These are phyloP conservation scores for Xylaria curta DNA, from an alignment of 495 filamentous ascomycete genomes.

Conservation along the genomic window DNA sequence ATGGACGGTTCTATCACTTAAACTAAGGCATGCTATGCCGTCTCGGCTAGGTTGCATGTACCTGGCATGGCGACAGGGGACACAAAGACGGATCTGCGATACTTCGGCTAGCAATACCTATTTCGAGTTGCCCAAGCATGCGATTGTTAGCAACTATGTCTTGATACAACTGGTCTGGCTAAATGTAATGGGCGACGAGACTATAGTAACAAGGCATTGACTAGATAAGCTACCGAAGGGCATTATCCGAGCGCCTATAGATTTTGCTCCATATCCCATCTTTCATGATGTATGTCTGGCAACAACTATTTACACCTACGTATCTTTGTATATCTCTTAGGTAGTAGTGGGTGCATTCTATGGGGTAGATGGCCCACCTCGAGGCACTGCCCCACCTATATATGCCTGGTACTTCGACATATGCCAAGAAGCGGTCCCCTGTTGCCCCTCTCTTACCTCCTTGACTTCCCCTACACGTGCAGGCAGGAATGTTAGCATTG, in stretches of 20 bases:
- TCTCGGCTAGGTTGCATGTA: neutral
- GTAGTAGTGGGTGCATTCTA: no score
- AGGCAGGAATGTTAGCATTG: neutral
- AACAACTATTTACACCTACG: no score
- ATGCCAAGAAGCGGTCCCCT: neutral
- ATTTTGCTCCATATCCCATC: no score
- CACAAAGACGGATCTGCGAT: neutral
- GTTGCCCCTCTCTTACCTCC: neutral
- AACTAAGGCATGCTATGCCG: neutral
- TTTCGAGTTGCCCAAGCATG: neutral
- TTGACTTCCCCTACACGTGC: neutral
- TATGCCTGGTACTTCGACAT: neutral
- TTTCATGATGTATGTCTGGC: no score
- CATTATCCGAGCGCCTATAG: neutral
- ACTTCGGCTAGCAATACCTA: conserved; percentile 9
- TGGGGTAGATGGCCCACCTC: no score
- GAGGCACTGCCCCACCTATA: no score
- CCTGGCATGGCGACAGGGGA: conserved; percentile 8
- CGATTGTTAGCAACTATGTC: neutral
- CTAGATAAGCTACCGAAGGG: neutral
- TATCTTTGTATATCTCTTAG: no score
- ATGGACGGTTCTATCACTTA: neutral
- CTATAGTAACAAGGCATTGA: neutral
- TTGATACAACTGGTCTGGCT: neutral
- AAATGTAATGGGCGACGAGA: neutral